phyloP scores from a whole-genome alignment of 495 filamentous ascomycete species.

The Pseudevernia furfuracea region DNA sequence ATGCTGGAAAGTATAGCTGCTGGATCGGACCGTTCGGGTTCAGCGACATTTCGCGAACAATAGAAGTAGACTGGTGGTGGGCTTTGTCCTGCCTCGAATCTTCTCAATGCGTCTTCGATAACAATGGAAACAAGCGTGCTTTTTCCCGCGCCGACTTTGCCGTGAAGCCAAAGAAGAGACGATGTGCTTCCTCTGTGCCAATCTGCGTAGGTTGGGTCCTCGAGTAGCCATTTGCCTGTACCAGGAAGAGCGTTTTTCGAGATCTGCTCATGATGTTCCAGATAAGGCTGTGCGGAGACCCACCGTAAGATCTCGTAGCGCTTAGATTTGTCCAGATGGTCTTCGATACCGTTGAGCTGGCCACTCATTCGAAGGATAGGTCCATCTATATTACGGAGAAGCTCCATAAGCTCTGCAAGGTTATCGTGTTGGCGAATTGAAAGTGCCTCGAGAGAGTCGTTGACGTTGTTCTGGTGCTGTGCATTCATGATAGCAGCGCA shows the following conservation, averaged over 20 bases:
- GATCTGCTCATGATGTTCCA: slow-evolving; percentile 4
- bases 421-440: not conserved
- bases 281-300: slow-evolving; percentile 1
- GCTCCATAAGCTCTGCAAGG: not conserved
- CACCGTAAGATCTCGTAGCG: slow-evolving; percentile 6
- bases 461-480: not conserved
- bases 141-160: not conserved
- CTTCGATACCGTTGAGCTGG: not conserved
- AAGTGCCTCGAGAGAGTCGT: no score
- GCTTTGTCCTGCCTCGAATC: not conserved
- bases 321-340: not conserved
- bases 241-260: not conserved
- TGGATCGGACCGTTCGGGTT: slow-evolving; percentile 29
- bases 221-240: slow-evolving; percentile 7
- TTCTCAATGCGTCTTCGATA: not conserved
- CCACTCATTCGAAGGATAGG: not conserved
- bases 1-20: slow-evolving; percentile 32
- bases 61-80: slow-evolving; percentile 31
- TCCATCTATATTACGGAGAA: not conserved
- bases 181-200: slow-evolving; percentile 8
- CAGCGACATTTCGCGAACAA: slow-evolving; percentile 30
- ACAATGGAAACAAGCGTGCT: slow-evolving; percentile 9
- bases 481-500: not conserved
- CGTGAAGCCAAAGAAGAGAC: slow-evolving; percentile 12
- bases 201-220: not conserved